phyloP scores from a whole-genome alignment of 2,329 filamentous ascomycete species.

The Aspergillus intermedius region DNA sequence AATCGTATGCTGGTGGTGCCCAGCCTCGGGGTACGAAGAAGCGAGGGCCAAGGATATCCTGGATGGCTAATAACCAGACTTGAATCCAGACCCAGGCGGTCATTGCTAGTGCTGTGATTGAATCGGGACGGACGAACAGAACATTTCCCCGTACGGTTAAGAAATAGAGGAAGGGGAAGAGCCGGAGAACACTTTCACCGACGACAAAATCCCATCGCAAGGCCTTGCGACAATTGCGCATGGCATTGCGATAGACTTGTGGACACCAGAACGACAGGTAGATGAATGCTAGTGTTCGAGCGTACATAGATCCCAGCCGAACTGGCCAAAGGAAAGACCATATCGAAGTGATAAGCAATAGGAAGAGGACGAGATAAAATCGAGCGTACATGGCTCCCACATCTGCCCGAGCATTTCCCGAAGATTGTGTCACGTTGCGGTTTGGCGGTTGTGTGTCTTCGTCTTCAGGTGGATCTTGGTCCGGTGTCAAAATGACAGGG shows the following conservation, averaged over 20 bases:
- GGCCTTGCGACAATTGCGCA: conserved; percentile 85
- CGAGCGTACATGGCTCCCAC: conserved; percentile 55
- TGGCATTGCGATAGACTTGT: conserved; percentile 83
- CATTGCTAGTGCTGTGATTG: conserved; percentile 57
- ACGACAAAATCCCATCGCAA: conserved; percentile 87
- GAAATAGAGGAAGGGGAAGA: conserved; percentile 79
- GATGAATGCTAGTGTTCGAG: conserved; percentile 58
- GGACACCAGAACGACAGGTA: conserved; percentile 91
- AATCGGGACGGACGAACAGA: conserved; percentile 66
- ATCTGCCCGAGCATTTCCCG: conserved; percentile 37
- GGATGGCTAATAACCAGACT: conserved; percentile 67
- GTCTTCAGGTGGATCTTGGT: conserved; percentile 47
- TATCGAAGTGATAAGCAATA: conserved; percentile 52
- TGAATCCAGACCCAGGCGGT: conserved; percentile 83
- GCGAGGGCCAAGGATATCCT: conserved; percentile 81
- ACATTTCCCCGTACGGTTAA: conserved; percentile 73
- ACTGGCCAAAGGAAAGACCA: conserved; percentile 54
- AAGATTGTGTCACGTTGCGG: conserved; percentile 24
- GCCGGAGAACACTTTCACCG: conserved; percentile 71
- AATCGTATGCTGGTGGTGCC: conserved; percentile 71
- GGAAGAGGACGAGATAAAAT: conserved; percentile 56
- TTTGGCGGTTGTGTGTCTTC: conserved; percentile 26
- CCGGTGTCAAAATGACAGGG: conserved; percentile 53
- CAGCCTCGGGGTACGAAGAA: conserved; percentile 69
- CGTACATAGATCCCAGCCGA: conserved; percentile 48